Percentiles rank a stretch among this genome's conserved stretches.
Conservation (phyloP, 192 early-diverging fungal genomes). For the Coemansia sp. region DNA sequence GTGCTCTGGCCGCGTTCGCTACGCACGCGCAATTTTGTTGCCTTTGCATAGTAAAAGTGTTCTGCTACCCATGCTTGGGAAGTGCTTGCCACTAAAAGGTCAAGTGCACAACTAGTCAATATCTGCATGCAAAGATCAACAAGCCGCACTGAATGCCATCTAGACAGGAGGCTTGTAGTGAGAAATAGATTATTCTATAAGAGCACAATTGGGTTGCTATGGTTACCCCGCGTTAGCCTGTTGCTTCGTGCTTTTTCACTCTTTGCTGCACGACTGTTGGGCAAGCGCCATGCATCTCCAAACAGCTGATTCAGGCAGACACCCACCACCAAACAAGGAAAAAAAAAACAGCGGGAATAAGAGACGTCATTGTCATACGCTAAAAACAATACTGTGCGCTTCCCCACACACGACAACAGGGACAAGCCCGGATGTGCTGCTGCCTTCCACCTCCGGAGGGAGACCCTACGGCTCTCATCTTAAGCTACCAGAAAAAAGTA, state of each 20-base stretch:
- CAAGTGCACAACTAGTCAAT: too few species aligned
- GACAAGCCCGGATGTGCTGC: neutral
- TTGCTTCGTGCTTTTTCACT: too few species aligned
- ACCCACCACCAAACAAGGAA: neutral
- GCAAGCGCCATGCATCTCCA: slow-evolving; percentile 2
- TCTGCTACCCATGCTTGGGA: too few species aligned
- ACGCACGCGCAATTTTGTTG: too few species aligned
- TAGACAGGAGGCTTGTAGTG: neutral
- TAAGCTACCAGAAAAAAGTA: neutral
- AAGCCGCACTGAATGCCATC: neutral
- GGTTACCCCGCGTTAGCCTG: neutral
- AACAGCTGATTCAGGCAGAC: neutral
- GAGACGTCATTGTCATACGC: neutral
- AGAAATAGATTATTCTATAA: neutral
- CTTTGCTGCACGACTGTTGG: neutral
- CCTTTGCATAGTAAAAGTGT: too few species aligned
- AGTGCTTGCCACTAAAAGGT: too few species aligned
- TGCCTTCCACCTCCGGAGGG: neutral
- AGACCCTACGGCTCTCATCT: too few species aligned
- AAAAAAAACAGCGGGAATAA: neutral
- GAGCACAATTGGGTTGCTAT: neutral
- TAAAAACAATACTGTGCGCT: neutral
- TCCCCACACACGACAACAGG: neutral
- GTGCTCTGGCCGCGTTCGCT: too few species aligned
- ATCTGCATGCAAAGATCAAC: neutral